These are phyloP conservation scores for Diaporthe capsici DNA, from an alignment of 2,329 filamentous ascomycete species.

Conservation along the genomic window DNA sequence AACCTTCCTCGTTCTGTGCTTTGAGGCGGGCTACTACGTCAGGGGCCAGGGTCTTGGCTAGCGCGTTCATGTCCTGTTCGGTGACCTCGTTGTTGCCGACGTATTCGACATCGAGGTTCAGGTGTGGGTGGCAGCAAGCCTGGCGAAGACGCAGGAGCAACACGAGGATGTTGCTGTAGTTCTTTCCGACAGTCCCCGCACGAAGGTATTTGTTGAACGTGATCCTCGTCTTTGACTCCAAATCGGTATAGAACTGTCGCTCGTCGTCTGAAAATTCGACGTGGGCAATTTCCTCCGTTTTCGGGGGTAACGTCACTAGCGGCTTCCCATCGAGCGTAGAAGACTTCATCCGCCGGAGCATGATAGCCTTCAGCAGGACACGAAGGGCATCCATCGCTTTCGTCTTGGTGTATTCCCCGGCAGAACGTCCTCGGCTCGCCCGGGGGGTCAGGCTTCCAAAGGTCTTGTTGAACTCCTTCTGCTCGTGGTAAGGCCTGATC, in stretches of 20 bases:
- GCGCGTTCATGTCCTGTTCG: constrained; percentile 54
- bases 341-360: constrained; percentile 86
- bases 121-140: constrained; percentile 83
- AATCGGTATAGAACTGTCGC: constrained; percentile 71
- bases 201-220: constrained; percentile 84
- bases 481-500: constrained; percentile 80
- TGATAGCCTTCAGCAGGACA: constrained; percentile 81
- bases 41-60: constrained; percentile 69
- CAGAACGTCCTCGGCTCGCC: constrained; percentile 46
- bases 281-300: constrained; percentile 72
- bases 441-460: constrained; percentile 54
- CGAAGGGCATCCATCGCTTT: constrained; percentile 81
- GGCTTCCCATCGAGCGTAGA: constrained; percentile 85
- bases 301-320: constrained; percentile 77
- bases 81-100: constrained; percentile 60
- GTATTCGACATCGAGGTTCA: constrained; percentile 65
- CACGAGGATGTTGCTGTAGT: constrained; percentile 86
- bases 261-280: constrained; percentile 79
- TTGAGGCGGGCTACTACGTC: constrained; percentile 78
- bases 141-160: constrained; percentile 85
- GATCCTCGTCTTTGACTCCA: constrained; percentile 77
- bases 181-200: constrained; percentile 75
- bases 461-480: constrained; percentile 70
- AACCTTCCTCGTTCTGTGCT: constrained; percentile 60
- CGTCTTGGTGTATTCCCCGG: constrained; percentile 62